Base-by-base conservation (phyloP, 2,329 filamentous ascomycete species). In the Epichloe amarillans region DNA sequence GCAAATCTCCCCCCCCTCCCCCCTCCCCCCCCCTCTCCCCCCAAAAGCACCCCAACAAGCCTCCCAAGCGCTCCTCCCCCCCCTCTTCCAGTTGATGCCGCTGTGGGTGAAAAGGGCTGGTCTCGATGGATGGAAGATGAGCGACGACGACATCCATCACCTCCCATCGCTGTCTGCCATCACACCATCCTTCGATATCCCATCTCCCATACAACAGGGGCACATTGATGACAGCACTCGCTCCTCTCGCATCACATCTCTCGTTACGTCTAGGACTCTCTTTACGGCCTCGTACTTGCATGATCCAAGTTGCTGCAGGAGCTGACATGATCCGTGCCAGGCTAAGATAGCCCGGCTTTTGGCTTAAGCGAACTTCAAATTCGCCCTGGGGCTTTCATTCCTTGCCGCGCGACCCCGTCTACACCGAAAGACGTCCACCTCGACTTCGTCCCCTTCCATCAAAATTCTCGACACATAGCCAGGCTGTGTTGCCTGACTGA, bases 321-420 rank as follows among this genome's bases (percentile, higher is more conserved):
- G 52, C 55, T 55, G 52, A 57, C 46, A 51, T 55, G 52, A 50
- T 45, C 47, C 42, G 40, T 44, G 5, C 40, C 10, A 50, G 46
- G 48, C 46, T 17, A 23, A 44, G 46, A 21, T 51, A 55, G 54
- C 41, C 46, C 46, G 40, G 46, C 46, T 37, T 26, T 42, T 48
- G 40, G 47, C 40, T 35, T 40, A 26, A 36, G 26, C 38, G 4
- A 12, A 35, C 44, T 26, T 19, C 49, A 17, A 33, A 17, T 42
- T 40, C 44, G 38, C 45, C 33, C 41, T 44, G 39, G 45, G n/a
- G 35, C 39, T 7, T 30, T 43, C 39, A 15, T 30, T 43, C 26
- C 39, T 30, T 15, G 21, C 19, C 40, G 10, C 19, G 5, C 45
- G 37, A 19, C 15, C 23, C 38, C 15, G 33, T 44, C 19, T 17